Base-by-base conservation (phyloP, 441 rosid genomes). In the Metrosideros polymorpha region DNA sequence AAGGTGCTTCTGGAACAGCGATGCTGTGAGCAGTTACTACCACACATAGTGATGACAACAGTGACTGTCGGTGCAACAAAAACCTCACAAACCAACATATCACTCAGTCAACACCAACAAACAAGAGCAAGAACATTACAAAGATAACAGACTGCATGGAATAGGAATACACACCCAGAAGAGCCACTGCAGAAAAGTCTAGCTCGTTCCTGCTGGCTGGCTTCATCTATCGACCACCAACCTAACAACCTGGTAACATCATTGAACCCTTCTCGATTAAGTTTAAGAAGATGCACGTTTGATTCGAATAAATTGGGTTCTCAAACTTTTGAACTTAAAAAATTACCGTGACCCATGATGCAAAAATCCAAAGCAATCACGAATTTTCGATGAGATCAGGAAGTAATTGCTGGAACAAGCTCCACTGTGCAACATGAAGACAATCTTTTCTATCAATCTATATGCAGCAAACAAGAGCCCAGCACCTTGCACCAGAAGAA, bases 221-320 rank as follows among this genome's bases (percentile, higher is more conserved):
- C 94, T 91, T 94, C 96, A 88, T 94, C 96, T 83, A 94, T 92
- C 25, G 95, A 94, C 94, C 96, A 94, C 96, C 96, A 93, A 54
- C 96, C 94, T 54, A 94, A 90, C 82, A 93, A 85, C 89, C 97
- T 93, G 90, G 86, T 50, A 32, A 56, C 82, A 43, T 82, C 42
- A 42, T 84, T 59, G 86, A 86, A 87, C 50, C 55, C 85, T 84
- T 52, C 83, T 84, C 32, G 76, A 84, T 83, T 30, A 83, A 13
- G 10, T 42, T 79, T 29, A 52, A 35, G 47, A 39, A 71, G 47
- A 71, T 35, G 77, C n/a, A 71, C 39, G 15, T 35, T 19, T 35
- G 54, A 7, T 30, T 30, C 13, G 29, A 54, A 49, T 52, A 51
- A 29, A 19, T 61, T 86, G 14, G 19, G 47, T 50, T 53, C 35